Conservation (phyloP, 805 yeast species). For the Starmerella potacharoeniae region DNA sequence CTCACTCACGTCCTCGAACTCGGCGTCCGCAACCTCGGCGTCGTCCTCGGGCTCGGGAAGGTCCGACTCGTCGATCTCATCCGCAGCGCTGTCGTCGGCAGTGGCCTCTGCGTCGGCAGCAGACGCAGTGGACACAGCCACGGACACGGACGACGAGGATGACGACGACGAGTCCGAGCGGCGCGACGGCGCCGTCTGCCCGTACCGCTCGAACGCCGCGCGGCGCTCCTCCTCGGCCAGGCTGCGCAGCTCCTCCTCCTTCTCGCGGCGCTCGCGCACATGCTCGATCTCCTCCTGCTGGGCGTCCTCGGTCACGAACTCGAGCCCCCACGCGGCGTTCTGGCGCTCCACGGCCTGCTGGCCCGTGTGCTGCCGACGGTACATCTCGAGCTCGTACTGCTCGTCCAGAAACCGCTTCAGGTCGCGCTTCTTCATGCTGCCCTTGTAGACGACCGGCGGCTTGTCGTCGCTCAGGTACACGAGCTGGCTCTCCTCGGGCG, state of each 20-base stretch:
- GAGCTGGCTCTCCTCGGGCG: slow-evolving; percentile 22
- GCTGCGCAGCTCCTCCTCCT: slow-evolving; percentile 6
- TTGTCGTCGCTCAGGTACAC: slow-evolving; percentile 23
- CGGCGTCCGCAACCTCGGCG: slow-evolving; percentile 48
- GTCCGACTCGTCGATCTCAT: background rate
- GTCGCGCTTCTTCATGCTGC: slow-evolving; percentile 23
- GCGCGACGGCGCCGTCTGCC: slow-evolving; percentile 11
- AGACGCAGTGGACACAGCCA: background rate
- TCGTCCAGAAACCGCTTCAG: slow-evolving; percentile 23
- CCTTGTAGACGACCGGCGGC: slow-evolving; percentile 23
- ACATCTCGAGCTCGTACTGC: slow-evolving; percentile 22
- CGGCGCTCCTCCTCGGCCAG: slow-evolving; percentile 6
- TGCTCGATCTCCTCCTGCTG: slow-evolving; percentile 21
- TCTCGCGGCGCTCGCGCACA: slow-evolving; percentile 10
- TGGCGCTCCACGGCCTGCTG: slow-evolving; percentile 8
- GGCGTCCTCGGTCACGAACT: slow-evolving; percentile 21
- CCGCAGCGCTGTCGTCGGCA: slow-evolving; percentile 3
- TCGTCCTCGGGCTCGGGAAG: background rate
- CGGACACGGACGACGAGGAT: slow-evolving; percentile 2
- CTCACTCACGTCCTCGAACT: slow-evolving; percentile 56
- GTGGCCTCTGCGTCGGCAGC: slow-evolving; percentile 4
- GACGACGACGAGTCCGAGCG: slow-evolving; percentile 1
- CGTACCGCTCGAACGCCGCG: slow-evolving; percentile 17
- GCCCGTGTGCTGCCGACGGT: slow-evolving; percentile 15
- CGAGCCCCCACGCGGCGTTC: slow-evolving; percentile 22